Evolutionary conservation across 2,329 filamentous ascomycete genomes (phyloP).

Genomic region (Ploettnerulaceae sp.): DNA sequence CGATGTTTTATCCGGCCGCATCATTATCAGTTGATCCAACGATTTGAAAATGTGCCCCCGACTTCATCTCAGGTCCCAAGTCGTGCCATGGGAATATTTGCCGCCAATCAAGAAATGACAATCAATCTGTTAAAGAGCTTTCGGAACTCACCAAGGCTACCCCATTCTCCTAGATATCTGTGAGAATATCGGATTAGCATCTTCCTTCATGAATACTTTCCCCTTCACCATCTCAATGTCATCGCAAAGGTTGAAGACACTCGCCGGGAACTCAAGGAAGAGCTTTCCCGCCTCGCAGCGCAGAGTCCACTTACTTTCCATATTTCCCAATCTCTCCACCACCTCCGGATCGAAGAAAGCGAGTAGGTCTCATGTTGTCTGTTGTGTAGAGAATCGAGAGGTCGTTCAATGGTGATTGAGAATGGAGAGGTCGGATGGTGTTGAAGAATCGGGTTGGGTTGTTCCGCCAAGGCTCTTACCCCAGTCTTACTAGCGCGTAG

Average conservation of each 20-base stretch:
- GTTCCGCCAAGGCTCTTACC: slow-evolving; percentile 15
- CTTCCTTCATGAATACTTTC: not conserved
- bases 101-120: slow-evolving; percentile 7
- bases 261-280: slow-evolving; percentile 8
- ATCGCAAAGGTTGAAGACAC: slow-evolving; percentile 7
- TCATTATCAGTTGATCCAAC: not conserved
- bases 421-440: slow-evolving; percentile 13
- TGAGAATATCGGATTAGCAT: slow-evolving; percentile 23
- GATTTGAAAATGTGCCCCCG: not conserved
- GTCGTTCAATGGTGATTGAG: slow-evolving; percentile 25
- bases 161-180: slow-evolving; percentile 34
- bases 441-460: slow-evolving; percentile 15
- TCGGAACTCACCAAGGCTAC: slow-evolving; percentile 33
- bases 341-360: slow-evolving; percentile 32
- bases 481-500: slow-evolving; percentile 25
- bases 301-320: slow-evolving; percentile 33
- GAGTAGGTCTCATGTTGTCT: slow-evolving; percentile 34
- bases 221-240: slow-evolving; percentile 10
- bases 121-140: slow-evolving; percentile 9
- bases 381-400: slow-evolving; percentile 12
- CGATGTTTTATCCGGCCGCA: too few relatives aligned
- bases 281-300: slow-evolving; percentile 9
- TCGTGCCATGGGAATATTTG: not conserved
- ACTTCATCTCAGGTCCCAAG: not conserved
- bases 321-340: slow-evolving; percentile 33